phyloP scores from a whole-genome alignment of 1,139 yeast species.

The Eremothecium gossypii region DNA sequence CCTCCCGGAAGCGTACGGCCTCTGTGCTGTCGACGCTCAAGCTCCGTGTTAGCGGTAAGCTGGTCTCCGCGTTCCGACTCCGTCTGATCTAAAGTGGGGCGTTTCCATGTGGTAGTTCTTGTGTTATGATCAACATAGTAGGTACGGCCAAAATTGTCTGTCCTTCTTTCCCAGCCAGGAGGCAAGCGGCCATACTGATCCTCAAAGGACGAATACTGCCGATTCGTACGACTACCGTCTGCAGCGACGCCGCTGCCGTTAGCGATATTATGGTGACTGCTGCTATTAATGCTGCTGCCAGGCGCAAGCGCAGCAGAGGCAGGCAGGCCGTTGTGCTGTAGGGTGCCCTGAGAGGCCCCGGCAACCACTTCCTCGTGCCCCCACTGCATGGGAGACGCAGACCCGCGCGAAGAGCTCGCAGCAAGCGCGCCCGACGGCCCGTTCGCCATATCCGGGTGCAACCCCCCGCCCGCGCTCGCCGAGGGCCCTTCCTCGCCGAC shows the following conservation, averaged over 20 bases:
- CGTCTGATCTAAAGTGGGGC: conserved; percentile 72
- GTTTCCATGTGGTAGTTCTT: conserved; percentile 95
- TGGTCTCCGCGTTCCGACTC: conserved; percentile 54
- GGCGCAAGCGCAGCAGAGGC: neutral
- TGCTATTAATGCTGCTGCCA: conserved; percentile 18
- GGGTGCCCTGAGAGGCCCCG: no score
- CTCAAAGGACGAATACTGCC: conserved; percentile 85
- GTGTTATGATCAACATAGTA: conserved; percentile 97
- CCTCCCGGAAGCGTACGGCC: conserved; percentile 85
- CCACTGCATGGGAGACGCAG: conserved; percentile 7
- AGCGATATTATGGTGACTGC: conserved; percentile 19
- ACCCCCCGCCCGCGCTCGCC: neutral
- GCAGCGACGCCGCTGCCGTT: conserved; percentile 17
- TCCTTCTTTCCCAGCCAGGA: conserved; percentile 98
- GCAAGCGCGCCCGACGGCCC: conserved; percentile 7
- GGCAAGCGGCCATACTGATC: conserved; percentile 95
- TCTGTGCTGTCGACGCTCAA: conserved; percentile 85
- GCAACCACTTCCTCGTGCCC: conserved; percentile 12
- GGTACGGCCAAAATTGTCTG: conserved; percentile 94
- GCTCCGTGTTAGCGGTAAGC: conserved; percentile 57
- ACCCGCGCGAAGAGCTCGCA: conserved; percentile 1
- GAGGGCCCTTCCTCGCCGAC: conserved; percentile 23
- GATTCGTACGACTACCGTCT: conserved; percentile 28
- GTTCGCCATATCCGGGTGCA: neutral
- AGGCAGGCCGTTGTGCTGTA: conserved; percentile 6